These are phyloP conservation scores for Fusarium marasasianum DNA, from an alignment of 2,329 filamentous ascomycete species.

Conservation along the genomic window DNA sequence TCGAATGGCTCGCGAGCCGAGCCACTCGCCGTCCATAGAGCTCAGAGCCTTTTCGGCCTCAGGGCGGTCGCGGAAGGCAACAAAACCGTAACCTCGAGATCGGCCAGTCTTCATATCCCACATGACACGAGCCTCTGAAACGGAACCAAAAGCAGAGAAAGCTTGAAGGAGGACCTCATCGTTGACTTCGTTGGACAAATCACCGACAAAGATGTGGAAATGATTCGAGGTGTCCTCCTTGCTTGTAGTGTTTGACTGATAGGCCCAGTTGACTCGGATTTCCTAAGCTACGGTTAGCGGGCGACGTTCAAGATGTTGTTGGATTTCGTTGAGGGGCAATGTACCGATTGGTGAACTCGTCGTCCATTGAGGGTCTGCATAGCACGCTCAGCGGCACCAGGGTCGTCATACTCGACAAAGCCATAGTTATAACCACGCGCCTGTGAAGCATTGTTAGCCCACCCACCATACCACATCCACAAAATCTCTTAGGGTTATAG, in stretches of 20 bases:
- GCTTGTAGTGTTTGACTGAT: conserved; percentile 91
- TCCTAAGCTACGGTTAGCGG: conserved; percentile 67
- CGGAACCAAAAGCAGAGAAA: conserved; percentile 93
- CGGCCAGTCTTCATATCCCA: conserved; percentile 99
- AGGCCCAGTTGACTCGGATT: conserved; percentile 99
- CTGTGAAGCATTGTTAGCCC: conserved; percentile 55
- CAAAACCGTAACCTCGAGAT: conserved; percentile 96
- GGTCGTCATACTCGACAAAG: conserved; percentile 98
- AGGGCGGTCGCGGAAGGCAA: conserved; percentile 91
- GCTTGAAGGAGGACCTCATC: conserved; percentile 93
- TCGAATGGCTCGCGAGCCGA: conserved; percentile 95
- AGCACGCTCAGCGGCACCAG: conserved; percentile 92
- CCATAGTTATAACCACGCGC: conserved; percentile 99
- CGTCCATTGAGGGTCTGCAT: conserved; percentile 98
- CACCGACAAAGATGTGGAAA: conserved; percentile 98
- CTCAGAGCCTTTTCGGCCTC: conserved; percentile 96
- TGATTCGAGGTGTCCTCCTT: conserved; percentile 99
- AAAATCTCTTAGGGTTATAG: background rate
- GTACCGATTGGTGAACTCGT: conserved; percentile 92
- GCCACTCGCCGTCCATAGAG: conserved; percentile 99
- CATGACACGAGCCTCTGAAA: conserved; percentile 98
- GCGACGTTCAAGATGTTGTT: conserved; percentile 1
- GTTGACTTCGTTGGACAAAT: conserved; percentile 98
- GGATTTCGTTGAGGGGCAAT: background rate
- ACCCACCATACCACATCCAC: conserved; percentile 11